Conservation (phyloP, 2,329 filamentous ascomycete genomes). For the Diaporthe aspalathi region DNA sequence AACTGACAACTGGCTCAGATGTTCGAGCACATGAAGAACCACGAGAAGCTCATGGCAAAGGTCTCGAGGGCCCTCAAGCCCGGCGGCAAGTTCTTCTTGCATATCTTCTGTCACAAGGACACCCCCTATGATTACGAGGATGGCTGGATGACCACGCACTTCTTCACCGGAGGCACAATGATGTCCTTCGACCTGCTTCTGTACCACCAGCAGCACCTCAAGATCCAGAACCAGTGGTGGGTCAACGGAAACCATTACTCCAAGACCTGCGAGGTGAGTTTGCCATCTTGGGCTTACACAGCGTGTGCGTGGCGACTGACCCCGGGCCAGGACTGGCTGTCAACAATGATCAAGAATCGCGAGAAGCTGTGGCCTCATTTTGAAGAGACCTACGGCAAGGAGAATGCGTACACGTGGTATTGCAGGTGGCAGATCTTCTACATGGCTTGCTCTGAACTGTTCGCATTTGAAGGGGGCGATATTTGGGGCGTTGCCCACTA, state of each 20-base stretch:
- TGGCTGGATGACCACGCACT: constrained; percentile 80
- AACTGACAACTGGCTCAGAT: constrained; percentile 56
- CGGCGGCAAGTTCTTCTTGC: constrained; percentile 75
- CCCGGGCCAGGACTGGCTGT: constrained; percentile 67
- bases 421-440: constrained; percentile 80
- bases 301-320: constrained; percentile 3
- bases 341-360: constrained; percentile 69
- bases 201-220: constrained; percentile 74
- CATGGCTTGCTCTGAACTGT: constrained; percentile 75
- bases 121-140: constrained; percentile 78
- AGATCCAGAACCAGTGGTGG: constrained; percentile 75
- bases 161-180: constrained; percentile 81
- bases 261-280: constrained; percentile 72
- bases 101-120: constrained; percentile 73
- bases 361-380: constrained; percentile 72
- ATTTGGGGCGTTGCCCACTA: constrained; percentile 76
- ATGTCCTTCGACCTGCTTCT: constrained; percentile 73
- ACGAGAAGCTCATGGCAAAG: constrained; percentile 74
- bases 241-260: constrained; percentile 76
- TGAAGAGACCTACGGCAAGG: constrained; percentile 72
- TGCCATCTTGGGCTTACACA: too few species aligned
- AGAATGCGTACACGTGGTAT: constrained; percentile 71
- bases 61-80: constrained; percentile 69
- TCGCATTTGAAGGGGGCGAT: constrained; percentile 71
- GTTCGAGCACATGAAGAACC: constrained; percentile 84